Evolutionary conservation across 768 basidiomycete genomes (phyloP).

Genomic region (Leucocoprinus leucothites): DNA sequence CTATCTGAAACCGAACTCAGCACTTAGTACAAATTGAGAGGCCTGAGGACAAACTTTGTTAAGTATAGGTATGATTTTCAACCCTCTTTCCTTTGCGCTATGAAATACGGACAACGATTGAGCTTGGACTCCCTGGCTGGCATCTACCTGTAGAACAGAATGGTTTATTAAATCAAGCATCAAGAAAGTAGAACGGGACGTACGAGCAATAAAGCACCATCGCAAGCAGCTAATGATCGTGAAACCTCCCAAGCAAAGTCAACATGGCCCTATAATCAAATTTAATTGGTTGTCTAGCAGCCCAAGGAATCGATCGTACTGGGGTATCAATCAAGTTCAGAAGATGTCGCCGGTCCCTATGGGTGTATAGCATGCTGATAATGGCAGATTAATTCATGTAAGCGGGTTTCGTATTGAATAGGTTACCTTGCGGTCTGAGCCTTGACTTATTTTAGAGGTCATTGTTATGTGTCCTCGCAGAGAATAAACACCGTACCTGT

Average conservation of each 20-base stretch:
- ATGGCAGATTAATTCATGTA: conserved; percentile 10
- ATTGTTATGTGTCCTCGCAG: conserved; percentile 5
- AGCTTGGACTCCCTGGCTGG: conserved; percentile 97
- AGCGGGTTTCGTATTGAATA: background rate
- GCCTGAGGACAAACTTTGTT: conserved; percentile 65
- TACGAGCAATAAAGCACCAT: conserved; percentile 77
- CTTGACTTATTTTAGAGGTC: conserved; percentile 57
- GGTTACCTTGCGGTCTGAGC: conserved; percentile 87
- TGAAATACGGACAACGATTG: conserved; percentile 96
- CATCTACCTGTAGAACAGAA: conserved; percentile 67
- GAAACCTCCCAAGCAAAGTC: conserved; percentile 98
- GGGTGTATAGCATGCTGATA: conserved; percentile 72
- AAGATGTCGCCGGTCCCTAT: conserved; percentile 57
- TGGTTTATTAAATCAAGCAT: conserved; percentile 6
- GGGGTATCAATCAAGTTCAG: conserved; percentile 97
- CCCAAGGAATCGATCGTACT: conserved; percentile 34
- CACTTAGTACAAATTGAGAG: conserved; percentile 4
- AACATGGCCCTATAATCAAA: conserved; percentile 72
- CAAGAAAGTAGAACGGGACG: background rate
- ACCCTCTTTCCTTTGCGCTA: conserved; percentile 74
- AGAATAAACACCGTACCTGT: conserved; percentile 54
- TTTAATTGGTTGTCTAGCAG: background rate
- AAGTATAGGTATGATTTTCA: conserved; percentile 85
- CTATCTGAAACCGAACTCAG: conserved; percentile 55
- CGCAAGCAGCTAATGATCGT: conserved; percentile 86